Percentiles rank a stretch among this genome's conserved stretches.
These are phyloP conservation scores for Spizellomyces sp. DNA, from an alignment of 192 early-diverging fungal species.

Conservation along the genomic window DNA sequence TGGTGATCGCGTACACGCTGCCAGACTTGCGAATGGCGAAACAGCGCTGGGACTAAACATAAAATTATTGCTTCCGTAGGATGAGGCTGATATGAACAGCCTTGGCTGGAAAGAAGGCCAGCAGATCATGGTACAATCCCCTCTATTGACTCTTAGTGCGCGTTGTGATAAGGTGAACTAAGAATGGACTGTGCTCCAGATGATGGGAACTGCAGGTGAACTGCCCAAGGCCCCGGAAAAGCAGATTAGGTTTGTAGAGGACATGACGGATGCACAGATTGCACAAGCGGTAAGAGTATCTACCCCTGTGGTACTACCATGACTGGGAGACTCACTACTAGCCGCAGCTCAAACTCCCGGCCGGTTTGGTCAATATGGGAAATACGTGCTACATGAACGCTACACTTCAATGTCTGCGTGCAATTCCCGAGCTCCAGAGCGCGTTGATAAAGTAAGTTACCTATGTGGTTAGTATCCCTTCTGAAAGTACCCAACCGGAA, in stretches of 20 bases:
- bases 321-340: conserved; percentile 1
- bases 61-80: conserved; percentile 39
- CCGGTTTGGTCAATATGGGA: conserved; percentile 87
- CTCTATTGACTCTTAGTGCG: background rate
- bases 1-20: background rate
- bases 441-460: conserved; percentile 56
- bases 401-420: conserved; percentile 90
- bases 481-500: background rate
- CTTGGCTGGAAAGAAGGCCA: conserved; percentile 74
- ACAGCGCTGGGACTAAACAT: background rate
- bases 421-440: conserved; percentile 76
- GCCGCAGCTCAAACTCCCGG: conserved; percentile 79
- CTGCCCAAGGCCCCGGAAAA: conserved; percentile 80
- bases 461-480: background rate
- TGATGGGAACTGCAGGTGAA: conserved; percentile 97
- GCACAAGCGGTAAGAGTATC: conserved; percentile 70
- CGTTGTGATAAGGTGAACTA: no score
- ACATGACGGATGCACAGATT: conserved; percentile 87
- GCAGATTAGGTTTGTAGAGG: conserved; percentile 81
- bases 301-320: background rate
- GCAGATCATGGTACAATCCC: conserved; percentile 31
- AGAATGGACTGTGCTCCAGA: conserved; percentile 43
- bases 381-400: conserved; percentile 86
- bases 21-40: background rate
- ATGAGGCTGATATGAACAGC: conserved; percentile 73